A percentile compares a stretch with the other conserved stretches of the same genome.
Conservation (phyloP, 2,329 filamentous ascomycete genomes). For the Monosporascus sp. region DNA sequence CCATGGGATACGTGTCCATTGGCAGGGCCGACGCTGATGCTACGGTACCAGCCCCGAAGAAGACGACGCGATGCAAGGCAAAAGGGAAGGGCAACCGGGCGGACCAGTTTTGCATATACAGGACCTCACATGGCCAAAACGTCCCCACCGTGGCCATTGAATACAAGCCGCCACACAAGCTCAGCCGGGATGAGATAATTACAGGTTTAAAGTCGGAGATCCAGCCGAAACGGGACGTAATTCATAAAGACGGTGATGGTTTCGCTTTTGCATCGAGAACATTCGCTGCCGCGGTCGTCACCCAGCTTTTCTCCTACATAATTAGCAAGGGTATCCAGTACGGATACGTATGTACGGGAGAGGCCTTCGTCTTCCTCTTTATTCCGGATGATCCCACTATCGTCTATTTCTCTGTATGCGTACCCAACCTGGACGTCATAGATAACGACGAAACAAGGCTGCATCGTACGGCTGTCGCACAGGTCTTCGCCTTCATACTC, state of each 20-base stretch:
- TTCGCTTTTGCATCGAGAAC: slow-evolving; percentile 22
- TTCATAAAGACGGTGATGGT: slow-evolving; percentile 26
- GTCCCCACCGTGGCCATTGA: slow-evolving; percentile 10
- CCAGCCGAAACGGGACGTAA: slow-evolving; percentile 24
- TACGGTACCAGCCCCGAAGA: slow-evolving; percentile 4
- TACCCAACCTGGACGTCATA: no score
- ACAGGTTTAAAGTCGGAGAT: slow-evolving; percentile 29
- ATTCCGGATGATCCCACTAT: no score
- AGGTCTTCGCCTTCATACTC: no score
- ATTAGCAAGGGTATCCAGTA: no score
- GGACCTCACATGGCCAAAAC: slow-evolving; percentile 13
- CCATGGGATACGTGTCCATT: slow-evolving; percentile 19
- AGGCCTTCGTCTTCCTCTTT: no score
- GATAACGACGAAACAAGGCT: no score
- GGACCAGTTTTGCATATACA: slow-evolving; percentile 28
- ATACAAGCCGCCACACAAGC: slow-evolving; percentile 2
- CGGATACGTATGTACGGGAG: no score
- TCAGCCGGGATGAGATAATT: slow-evolving; percentile 19
- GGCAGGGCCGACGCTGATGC: slow-evolving; percentile 3
- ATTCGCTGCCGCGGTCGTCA: slow-evolving; percentile 31
- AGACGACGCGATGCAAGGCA: slow-evolving; percentile 11
- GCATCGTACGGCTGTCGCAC: no score
- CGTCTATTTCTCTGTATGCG: no score
- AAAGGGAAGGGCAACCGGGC: slow-evolving; percentile 23
- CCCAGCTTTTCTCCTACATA: slow-evolving; percentile 14